Evolutionary conservation across 345 rosid genomes (phyloP).

Genomic region (Populus nigra): DNA sequence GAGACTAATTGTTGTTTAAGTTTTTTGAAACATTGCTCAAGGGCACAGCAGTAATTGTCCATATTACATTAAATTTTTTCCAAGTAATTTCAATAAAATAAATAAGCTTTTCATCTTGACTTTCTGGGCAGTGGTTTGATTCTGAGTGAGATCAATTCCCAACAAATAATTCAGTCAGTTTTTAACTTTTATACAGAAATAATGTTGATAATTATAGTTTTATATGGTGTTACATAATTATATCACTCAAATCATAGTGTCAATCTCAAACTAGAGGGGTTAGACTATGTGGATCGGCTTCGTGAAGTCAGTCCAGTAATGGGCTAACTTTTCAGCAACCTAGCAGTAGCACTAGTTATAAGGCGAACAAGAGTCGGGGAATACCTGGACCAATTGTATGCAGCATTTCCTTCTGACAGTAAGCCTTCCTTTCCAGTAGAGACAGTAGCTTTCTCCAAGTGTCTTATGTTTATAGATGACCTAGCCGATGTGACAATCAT

Average conservation of each 20-base stretch:
- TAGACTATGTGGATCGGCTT: neutral
- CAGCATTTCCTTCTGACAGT: slow-evolving; percentile 96
- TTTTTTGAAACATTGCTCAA: neutral
- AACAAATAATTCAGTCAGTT: neutral
- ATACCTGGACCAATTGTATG: slow-evolving; percentile 98
- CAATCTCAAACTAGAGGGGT: neutral
- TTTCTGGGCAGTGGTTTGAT: neutral
- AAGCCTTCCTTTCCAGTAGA: slow-evolving; percentile 99
- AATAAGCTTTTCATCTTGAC: neutral
- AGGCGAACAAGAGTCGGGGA: slow-evolving; percentile 14
- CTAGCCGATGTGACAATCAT: slow-evolving; percentile 97
- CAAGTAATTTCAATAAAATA: neutral
- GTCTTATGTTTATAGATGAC: slow-evolving; percentile 91
- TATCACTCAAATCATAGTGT: neutral
- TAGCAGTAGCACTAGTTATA: neutral
- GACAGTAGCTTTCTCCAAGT: slow-evolving; percentile 96
- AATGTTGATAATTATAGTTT: neutral
- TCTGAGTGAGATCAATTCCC: neutral
- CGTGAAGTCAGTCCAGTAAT: neutral
- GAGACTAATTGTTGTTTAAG: neutral
- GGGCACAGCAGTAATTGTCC: neutral
- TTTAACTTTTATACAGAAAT: neutral
- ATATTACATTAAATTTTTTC: neutral
- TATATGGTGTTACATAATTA: neutral
- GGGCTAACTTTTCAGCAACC: neutral